A percentile compares a stretch with the other conserved stretches of the same genome.
Conservation (phyloP, 1,284 basidiomycete genomes). For the Microbotryum intermedium region DNA sequence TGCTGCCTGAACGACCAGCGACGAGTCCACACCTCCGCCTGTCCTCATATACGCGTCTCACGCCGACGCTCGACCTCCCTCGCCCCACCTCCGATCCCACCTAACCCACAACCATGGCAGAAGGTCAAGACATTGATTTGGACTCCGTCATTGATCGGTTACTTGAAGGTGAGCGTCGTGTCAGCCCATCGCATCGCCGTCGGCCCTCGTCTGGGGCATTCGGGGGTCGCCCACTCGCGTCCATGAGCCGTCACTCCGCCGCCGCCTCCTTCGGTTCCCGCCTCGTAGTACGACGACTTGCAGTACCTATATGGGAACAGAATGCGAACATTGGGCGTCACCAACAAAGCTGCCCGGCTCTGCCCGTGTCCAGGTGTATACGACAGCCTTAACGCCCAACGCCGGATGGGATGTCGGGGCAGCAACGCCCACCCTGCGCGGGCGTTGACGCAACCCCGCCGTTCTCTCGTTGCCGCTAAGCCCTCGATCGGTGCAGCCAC, state of each 20-base stretch:
- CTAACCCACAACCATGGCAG: slow-evolving; percentile 40
- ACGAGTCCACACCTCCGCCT: no score
- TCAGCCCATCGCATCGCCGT: not conserved
- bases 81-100: not conserved
- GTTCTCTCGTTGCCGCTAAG: not conserved
- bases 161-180: slow-evolving; percentile 69
- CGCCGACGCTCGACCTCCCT: not conserved
- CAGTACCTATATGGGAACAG: not conserved
- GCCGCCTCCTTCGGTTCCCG: not conserved
- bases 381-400: no score
- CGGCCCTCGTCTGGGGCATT: not conserved
- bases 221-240: not conserved
- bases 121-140: slow-evolving; percentile 72
- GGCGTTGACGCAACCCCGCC: not conserved
- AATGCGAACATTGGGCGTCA: no score
- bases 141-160: slow-evolving; percentile 96
- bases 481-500: not conserved
- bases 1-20: no score
- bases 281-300: not conserved
- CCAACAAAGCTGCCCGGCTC: no score
- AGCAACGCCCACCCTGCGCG: no score
- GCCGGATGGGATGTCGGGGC: no score
- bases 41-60: no score
- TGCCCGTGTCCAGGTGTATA: no score
- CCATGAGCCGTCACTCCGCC: not conserved